These are phyloP conservation scores for Fermentozyma sake DNA, from an alignment of 1,139 yeast genomes.

Conservation along the genomic window DNA sequence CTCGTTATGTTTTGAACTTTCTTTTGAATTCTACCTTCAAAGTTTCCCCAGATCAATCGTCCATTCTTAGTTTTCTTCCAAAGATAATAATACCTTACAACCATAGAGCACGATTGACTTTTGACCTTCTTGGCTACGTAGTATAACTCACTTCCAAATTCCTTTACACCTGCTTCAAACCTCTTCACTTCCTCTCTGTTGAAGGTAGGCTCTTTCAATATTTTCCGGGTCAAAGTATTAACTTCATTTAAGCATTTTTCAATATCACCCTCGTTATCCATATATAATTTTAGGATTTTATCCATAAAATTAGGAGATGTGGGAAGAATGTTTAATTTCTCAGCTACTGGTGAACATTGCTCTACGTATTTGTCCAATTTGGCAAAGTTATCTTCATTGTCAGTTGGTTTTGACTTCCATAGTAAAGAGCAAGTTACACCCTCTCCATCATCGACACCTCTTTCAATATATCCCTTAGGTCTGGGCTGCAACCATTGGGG, in stretches of 20 bases:
- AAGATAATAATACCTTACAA: conserved; percentile 79
- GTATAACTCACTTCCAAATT: conserved; percentile 75
- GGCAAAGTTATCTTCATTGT: conserved; percentile 24
- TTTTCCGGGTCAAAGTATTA: conserved; percentile 47
- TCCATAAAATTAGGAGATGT: conserved; percentile 79
- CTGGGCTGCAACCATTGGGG: conserved; percentile 77
- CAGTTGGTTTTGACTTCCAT: conserved; percentile 55
- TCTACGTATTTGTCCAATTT: conserved; percentile 52
- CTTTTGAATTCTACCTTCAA: conserved; percentile 64
- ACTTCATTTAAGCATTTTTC: conserved; percentile 39
- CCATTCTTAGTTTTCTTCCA: conserved; percentile 90
- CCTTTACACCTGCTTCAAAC: conserved; percentile 73
- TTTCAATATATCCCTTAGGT: conserved; percentile 78
- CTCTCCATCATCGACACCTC: conserved; percentile 68
- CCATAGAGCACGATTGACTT: conserved; percentile 67
- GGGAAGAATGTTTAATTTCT: conserved; percentile 26
- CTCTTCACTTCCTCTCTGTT: conserved; percentile 54
- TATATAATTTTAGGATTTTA: conserved; percentile 52
- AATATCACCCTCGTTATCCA: conserved; percentile 49
- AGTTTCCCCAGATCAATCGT: conserved; percentile 76
- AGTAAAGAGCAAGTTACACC: conserved; percentile 55
- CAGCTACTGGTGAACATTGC: conserved; percentile 55
- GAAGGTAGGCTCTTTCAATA: conserved; percentile 73
- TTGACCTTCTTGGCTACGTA: conserved; percentile 68
- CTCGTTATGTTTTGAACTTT: conserved; percentile 35